phyloP scores from a whole-genome alignment of 306 rosid genomes.

The Amphicarpaea edgeworthii region DNA sequence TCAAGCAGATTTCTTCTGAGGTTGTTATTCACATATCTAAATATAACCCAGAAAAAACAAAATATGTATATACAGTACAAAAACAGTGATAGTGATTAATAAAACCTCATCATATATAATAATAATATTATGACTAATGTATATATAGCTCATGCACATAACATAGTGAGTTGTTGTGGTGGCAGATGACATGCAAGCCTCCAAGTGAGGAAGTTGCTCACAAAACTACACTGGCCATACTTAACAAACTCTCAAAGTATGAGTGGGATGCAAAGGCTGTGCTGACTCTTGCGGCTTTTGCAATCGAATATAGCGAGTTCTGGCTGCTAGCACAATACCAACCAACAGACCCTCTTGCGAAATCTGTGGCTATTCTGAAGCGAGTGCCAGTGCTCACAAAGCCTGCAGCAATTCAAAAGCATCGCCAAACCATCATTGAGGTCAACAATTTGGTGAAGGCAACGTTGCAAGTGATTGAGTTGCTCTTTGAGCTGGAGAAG shows the following conservation, averaged over 20 bases:
- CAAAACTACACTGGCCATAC: conserved; percentile 25
- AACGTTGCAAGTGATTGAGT: too few relatives aligned
- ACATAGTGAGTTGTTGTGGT: background rate
- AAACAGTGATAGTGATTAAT: too few relatives aligned
- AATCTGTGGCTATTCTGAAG: conserved; percentile 61
- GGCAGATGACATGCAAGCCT: conserved; percentile 40
- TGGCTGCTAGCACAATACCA: too few relatives aligned
- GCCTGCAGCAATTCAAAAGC: conserved; percentile 46
- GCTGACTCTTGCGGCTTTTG: too few relatives aligned
- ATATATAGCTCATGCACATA: background rate
- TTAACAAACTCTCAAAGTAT: background rate
- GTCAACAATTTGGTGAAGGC: too few relatives aligned
- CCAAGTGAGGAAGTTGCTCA: conserved; percentile 64
- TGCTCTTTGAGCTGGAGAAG: conserved; percentile 53
- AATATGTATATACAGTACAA: too few relatives aligned
- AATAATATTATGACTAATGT: background rate
- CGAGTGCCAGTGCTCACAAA: conserved; percentile 59
- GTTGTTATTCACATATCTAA: too few relatives aligned
- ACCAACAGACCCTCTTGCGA: conserved; percentile 34
- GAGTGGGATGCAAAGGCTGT: too few relatives aligned
- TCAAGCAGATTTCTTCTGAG: background rate
- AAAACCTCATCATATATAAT: too few relatives aligned
- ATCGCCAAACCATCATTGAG: conserved; percentile 43
- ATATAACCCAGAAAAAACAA: too few relatives aligned
- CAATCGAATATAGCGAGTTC: too few relatives aligned